Evolutionary conservation across 768 basidiomycete species (phyloP).

Genomic region (Boletales sp.): DNA sequence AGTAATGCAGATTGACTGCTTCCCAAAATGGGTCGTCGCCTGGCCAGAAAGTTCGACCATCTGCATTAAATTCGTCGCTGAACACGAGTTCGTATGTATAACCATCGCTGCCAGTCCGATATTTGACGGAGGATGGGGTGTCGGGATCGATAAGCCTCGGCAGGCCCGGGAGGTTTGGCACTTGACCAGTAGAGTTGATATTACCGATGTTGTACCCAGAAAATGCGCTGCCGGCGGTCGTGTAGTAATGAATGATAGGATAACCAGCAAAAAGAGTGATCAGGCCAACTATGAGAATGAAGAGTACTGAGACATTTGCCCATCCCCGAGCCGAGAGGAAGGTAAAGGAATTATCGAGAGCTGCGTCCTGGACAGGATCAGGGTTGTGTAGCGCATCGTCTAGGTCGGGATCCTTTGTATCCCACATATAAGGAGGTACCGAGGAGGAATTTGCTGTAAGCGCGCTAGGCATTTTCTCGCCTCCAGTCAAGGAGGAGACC

Average conservation of each 20-base stretch:
- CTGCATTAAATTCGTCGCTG: slow-evolving; percentile 81
- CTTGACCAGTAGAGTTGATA: slow-evolving; percentile 84
- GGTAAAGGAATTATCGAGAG: slow-evolving; percentile 57
- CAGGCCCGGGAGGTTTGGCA: slow-evolving; percentile 69
- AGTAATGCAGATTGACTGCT: slow-evolving; percentile 83
- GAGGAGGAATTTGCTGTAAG: slow-evolving; percentile 50
- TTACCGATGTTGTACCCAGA: slow-evolving; percentile 79
- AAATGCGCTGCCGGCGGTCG: slow-evolving; percentile 23
- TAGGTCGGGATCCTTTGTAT: slow-evolving; percentile 75
- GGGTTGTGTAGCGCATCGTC: slow-evolving; percentile 92
- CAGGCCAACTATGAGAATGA: slow-evolving; percentile 64
- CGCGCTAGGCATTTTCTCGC: slow-evolving; percentile 32
- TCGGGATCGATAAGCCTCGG: slow-evolving; percentile 71
- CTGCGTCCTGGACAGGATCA: slow-evolving; percentile 68
- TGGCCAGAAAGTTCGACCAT: slow-evolving; percentile 69
- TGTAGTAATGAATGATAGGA: slow-evolving; percentile 68
- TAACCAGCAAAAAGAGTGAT: slow-evolving; percentile 84
- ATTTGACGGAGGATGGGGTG: slow-evolving; percentile 58
- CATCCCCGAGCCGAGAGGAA: slow-evolving; percentile 82
- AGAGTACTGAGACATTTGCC: slow-evolving; percentile 70
- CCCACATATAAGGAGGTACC: slow-evolving; percentile 73
- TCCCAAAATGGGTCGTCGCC: slow-evolving; percentile 88
- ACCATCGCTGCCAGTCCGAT: slow-evolving; percentile 71
- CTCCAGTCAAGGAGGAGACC: slow-evolving; percentile 35
- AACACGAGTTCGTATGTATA: slow-evolving; percentile 79